These are phyloP conservation scores for Centella asiatica DNA, from an alignment of 129 eudicot species.

Conservation along the genomic window DNA sequence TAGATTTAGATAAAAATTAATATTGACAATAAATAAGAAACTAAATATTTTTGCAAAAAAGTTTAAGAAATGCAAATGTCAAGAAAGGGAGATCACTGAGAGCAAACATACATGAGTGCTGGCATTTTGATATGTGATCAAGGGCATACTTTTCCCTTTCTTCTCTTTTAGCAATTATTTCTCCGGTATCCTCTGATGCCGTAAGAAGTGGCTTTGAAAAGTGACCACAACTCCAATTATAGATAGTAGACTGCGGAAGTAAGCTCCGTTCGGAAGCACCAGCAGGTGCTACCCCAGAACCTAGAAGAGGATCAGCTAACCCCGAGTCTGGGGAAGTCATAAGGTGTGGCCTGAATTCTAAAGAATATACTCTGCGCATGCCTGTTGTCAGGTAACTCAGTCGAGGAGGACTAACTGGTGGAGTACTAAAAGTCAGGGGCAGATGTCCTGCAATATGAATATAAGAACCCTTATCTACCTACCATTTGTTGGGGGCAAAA, in stretches of 20 bases:
- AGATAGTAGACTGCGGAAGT: slow-evolving; percentile 86
- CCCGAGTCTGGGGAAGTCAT: slow-evolving; percentile 75
- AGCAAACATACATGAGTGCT: slow-evolving; percentile 59
- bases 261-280: slow-evolving; percentile 74
- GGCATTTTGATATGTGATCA: slow-evolving; percentile 75
- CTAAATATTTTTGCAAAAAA: too few species aligned
- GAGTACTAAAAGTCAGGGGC: slow-evolving; percentile 79
- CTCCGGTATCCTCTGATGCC: slow-evolving; percentile 68
- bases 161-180: slow-evolving; percentile 55
- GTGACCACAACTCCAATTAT: slow-evolving; percentile 97
- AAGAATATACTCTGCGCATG: slow-evolving; percentile 84
- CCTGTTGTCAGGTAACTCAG: slow-evolving; percentile 67
- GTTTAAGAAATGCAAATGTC: background rate
- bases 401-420: slow-evolving; percentile 98
- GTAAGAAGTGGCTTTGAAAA: slow-evolving; percentile 93
- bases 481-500: background rate
- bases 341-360: slow-evolving; percentile 84
- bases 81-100: slow-evolving; percentile 16
- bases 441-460: slow-evolving; percentile 38
- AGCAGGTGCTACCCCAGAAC: slow-evolving; percentile 52
- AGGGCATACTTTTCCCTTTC: slow-evolving; percentile 70
- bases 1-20: too few species aligned
- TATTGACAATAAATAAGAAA: too few species aligned
- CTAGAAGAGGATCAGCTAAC: slow-evolving; percentile 87
- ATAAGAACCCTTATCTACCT: too few species aligned